These are phyloP conservation scores for Curvularia verruculosa DNA, from an alignment of 2,329 filamentous ascomycete species.

Conservation along the genomic window DNA sequence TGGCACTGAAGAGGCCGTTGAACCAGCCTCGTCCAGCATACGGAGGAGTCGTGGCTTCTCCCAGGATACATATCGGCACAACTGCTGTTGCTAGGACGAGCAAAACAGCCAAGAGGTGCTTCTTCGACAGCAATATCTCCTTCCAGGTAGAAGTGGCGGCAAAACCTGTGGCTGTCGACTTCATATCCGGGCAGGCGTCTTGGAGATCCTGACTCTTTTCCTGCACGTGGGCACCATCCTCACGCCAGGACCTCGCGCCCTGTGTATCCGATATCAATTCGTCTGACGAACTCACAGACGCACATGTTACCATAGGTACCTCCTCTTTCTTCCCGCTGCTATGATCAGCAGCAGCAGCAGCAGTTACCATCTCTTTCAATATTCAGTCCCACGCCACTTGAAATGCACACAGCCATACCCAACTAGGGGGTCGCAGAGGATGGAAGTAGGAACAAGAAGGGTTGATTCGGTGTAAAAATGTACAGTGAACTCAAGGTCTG, in stretches of 20 bases:
- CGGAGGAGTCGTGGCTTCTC: conserved; percentile 11
- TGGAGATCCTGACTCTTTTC: conserved; percentile 1
- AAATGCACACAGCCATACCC: neutral
- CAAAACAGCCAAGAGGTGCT: conserved; percentile 19
- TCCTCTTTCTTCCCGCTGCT: conserved; percentile 4
- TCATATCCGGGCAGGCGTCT: neutral
- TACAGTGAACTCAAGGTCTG: conserved; percentile 4
- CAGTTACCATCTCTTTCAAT: neutral
- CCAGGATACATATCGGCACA: conserved; percentile 18
- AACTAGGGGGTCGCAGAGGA: neutral
- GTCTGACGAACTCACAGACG: neutral
- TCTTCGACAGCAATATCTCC: conserved; percentile 6
- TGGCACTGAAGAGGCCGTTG: conserved; percentile 19
- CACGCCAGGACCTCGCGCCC: conserved; percentile 12
- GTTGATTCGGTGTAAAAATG: neutral
- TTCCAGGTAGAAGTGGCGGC: conserved; percentile 4
- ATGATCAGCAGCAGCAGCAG: too few relatives aligned
- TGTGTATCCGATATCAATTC: neutral
- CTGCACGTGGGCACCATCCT: conserved; percentile 1
- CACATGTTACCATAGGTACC: neutral
- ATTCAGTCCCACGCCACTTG: neutral
- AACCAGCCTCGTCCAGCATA: neutral
- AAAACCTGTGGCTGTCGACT: neutral
- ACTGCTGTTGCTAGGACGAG: conserved; percentile 17
- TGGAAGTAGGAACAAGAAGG: neutral